phyloP scores from a whole-genome alignment of 345 rosid genomes.

The Corymbia maculata region DNA sequence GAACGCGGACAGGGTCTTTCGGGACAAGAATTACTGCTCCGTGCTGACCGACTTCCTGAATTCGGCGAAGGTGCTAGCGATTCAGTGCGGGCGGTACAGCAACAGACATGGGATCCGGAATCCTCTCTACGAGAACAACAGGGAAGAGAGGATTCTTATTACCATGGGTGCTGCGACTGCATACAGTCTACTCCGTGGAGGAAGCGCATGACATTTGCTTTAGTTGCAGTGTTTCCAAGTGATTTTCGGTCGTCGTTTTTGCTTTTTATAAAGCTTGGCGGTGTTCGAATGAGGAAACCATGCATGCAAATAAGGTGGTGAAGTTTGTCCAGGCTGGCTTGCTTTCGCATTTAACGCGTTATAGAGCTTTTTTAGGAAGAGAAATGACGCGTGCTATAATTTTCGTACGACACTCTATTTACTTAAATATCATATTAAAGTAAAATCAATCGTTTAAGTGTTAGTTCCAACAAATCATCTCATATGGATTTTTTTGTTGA shows the following conservation, averaged over 20 bases:
- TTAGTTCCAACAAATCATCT: too few species aligned
- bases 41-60: not conserved
- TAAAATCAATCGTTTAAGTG: too few species aligned
- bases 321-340: not conserved
- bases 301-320: not conserved
- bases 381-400: too few species aligned
- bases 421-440: too few species aligned
- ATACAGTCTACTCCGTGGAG: not conserved
- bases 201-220: not conserved
- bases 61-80: not conserved
- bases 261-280: not conserved
- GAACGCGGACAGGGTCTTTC: not conserved
- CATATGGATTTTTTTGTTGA: too few species aligned
- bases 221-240: not conserved
- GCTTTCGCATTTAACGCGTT: not conserved
- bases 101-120: not conserved
- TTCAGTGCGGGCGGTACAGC: not conserved
- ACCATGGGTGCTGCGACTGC: not conserved
- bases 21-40: not conserved
- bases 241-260: not conserved
- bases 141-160: slow-evolving; percentile 1
- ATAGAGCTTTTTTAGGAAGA: not conserved
- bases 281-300: not conserved
- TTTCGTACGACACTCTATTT: too few species aligned
- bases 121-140: not conserved